phyloP scores from a whole-genome alignment of 2,329 filamentous ascomycete genomes.

The Aspergillus vadensis region DNA sequence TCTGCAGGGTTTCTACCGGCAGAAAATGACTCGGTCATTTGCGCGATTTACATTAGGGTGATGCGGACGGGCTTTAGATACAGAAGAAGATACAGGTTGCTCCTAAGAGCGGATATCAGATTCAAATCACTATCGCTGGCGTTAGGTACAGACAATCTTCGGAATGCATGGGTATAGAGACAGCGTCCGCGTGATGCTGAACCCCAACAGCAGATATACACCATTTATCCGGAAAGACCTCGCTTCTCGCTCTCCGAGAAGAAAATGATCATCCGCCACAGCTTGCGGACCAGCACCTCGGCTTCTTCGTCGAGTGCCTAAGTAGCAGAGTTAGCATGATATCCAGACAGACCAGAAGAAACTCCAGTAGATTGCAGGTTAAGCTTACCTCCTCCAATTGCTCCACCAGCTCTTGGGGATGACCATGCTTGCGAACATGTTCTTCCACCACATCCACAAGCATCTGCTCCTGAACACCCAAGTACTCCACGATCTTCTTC shows the following conservation, averaged over 20 bases:
- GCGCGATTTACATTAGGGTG: neutral
- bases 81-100: neutral
- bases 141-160: neutral
- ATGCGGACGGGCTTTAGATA: neutral
- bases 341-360: neutral
- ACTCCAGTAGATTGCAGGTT: constrained; percentile 3
- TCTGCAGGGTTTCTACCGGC: neutral
- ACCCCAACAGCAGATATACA: neutral
- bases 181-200: neutral
- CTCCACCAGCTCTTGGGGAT: constrained; percentile 78
- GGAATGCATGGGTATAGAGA: neutral
- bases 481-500: constrained; percentile 96
- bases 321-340: constrained; percentile 35
- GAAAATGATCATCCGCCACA: constrained; percentile 99
- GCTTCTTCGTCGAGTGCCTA: constrained; percentile 92
- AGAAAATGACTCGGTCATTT: too few species aligned
- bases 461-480: constrained; percentile 95
- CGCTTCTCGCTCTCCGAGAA: constrained; percentile 93
- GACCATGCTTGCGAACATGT: constrained; percentile 73
- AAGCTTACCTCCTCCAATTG: constrained; percentile 76
- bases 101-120: constrained; percentile 9
- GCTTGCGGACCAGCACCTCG: constrained; percentile 89
- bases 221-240: constrained; percentile 67
- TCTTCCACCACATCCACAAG: constrained; percentile 90
- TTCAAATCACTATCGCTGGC: constrained; percentile 1